phyloP scores from a whole-genome alignment of 2,329 filamentous ascomycete species.

The Aspergillus sp. region DNA sequence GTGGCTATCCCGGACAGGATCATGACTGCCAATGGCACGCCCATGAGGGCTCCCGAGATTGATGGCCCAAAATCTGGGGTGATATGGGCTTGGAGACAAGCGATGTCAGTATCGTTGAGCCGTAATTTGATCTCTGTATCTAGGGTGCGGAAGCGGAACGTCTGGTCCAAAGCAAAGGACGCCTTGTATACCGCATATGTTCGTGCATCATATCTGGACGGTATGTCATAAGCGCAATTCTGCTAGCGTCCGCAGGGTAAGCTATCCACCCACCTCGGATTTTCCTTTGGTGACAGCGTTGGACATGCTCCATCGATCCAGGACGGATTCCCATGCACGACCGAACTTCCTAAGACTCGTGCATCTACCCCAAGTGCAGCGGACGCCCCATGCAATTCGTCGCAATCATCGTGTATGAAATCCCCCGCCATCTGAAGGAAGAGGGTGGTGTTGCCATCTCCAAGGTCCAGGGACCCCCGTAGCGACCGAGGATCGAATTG shows the following conservation, averaged over 20 bases:
- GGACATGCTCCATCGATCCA: neutral
- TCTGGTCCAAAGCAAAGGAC: constrained; percentile 10
- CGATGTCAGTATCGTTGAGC: constrained; percentile 12
- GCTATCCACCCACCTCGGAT: neutral
- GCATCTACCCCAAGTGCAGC: neutral
- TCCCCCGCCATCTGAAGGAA: neutral
- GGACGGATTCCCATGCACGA: neutral
- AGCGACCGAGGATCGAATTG: neutral
- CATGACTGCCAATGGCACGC: constrained; percentile 14
- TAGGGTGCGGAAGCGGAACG: constrained; percentile 13
- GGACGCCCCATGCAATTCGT: neutral
- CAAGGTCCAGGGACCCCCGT: neutral
- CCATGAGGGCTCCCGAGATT: constrained; percentile 1
- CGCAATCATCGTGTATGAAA: neutral
- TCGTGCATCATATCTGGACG: neutral
- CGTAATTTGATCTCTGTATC: constrained; percentile 13
- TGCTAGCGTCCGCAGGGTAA: neutral
- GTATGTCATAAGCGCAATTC: neutral
- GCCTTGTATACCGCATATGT: constrained; percentile 13
- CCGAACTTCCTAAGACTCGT: neutral
- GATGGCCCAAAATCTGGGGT: constrained; percentile 17
- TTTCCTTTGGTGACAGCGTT: neutral
- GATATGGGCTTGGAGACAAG: constrained; percentile 17
- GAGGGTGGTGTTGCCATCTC: neutral
- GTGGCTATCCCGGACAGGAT: constrained; percentile 12